Conservation (phyloP, 108 stramenopile species). For the Fragilaria crotonensis region DNA sequence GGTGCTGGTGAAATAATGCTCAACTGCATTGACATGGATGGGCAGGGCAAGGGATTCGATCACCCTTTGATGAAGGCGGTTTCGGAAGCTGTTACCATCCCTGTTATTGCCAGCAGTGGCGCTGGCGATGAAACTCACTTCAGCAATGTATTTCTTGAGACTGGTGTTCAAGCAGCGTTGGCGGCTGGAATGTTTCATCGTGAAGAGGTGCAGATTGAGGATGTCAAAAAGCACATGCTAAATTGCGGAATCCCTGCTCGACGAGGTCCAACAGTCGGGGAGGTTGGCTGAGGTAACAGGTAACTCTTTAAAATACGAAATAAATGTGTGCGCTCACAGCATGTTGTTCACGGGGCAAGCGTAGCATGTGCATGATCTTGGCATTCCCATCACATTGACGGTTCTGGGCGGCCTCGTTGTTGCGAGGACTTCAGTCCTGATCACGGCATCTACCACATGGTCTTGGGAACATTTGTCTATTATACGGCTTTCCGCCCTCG, state of each 20-base stretch:
- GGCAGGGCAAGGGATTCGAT: constrained; percentile 95
- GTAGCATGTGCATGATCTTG: too few relatives aligned
- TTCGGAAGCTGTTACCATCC: constrained; percentile 85
- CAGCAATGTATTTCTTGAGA: constrained; percentile 80
- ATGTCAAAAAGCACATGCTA: constrained; percentile 80
- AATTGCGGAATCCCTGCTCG: constrained; percentile 58
- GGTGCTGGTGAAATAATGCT: constrained; percentile 99
- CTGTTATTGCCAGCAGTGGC: constrained; percentile 97
- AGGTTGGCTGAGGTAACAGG: too few relatives aligned
- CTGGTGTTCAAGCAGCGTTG: constrained; percentile 88
- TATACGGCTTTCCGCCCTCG: too few relatives aligned
- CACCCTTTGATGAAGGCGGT: constrained; percentile 86
- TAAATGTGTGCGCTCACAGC: too few relatives aligned
- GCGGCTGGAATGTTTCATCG: constrained; percentile 99
- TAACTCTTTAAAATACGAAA: too few relatives aligned
- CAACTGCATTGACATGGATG: constrained; percentile 99
- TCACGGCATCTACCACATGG: too few relatives aligned
- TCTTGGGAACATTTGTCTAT: too few relatives aligned
- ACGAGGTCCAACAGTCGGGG: too few relatives aligned
- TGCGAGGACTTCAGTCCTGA: too few relatives aligned
- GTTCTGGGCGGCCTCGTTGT: too few relatives aligned
- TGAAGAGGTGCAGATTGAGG: constrained; percentile 87
- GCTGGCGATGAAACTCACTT: constrained; percentile 92
- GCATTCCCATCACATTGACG: too few relatives aligned
- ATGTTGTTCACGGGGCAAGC: too few relatives aligned